Evolutionary conservation across 805 yeast genomes (phyloP), one percentile per base, ranked within the genome.

Genomic region (Alloascoidea hylecoeti): DNA sequence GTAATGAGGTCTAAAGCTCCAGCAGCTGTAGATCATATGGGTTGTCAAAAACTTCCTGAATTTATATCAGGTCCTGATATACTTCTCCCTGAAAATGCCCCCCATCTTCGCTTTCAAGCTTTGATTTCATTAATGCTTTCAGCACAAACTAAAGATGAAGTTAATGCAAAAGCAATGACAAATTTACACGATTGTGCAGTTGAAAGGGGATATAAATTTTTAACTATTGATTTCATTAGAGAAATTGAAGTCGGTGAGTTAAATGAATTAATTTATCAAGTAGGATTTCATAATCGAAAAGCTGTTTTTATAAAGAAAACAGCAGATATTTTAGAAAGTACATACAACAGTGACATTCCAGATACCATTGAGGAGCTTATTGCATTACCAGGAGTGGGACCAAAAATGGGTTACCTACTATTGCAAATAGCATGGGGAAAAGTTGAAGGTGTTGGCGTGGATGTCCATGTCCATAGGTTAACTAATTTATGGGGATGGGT

Each of bases 21-120:
- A n/a, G 75, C 96, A 0, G 96, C 96, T 0, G 96, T 88, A 2
- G 96, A 88, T 51, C 66, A 75, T 0, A 75, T 83, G 70, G 96
- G 96, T 4, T 85, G 95, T 53, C 86, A 80, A 16, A 63, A 64
- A 36, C 52, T 71, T 5, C 74, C 75, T 1, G 57, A 60, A 15
- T 58, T 64, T 1, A 50, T 61, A 18, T 46, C 47, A 14, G 27
- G 48, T 60, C 51, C 38, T 55, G 52, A 17, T 49, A 49, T 17
- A 36, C 41, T 9, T 46, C 37, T 49, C 16, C 47, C 51, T 13
- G 61, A 62, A 1, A 49, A 50, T 39, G 59, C 60, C 14, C n/a
- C n/a, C n/a, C n/a, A n/a, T n/a, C 65, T 61, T 49, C 63, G 96
- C 37, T 78, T 78, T 49, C 96, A 86, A 53, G 61, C 83, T 27